Conservation (phyloP, 2,329 filamentous ascomycete species). For the Thelonectria blattea region DNA sequence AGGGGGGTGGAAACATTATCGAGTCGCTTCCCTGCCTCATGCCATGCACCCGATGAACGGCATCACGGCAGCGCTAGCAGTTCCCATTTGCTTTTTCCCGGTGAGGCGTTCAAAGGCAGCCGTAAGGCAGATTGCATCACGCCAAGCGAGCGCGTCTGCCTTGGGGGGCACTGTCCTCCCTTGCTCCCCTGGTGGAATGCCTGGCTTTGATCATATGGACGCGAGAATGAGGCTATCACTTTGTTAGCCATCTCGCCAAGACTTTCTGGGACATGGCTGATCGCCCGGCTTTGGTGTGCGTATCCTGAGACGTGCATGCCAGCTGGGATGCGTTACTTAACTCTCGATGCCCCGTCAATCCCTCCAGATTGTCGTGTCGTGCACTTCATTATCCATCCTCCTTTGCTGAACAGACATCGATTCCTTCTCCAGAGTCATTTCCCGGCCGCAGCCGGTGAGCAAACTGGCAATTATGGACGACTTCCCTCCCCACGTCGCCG, state of each 20-base stretch:
- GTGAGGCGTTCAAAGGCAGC: constrained; percentile 13
- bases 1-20: constrained; percentile 20
- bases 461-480: constrained; percentile 36
- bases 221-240: constrained; percentile 12
- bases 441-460: constrained; percentile 1
- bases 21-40: background rate
- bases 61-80: constrained; percentile 26
- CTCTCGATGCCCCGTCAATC: constrained; percentile 23
- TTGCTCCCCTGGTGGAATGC: background rate
- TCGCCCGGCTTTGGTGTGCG: constrained; percentile 32
- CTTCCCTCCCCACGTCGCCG: constrained; percentile 31
- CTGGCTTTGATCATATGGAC: constrained; percentile 6
- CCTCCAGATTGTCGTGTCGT: background rate
- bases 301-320: constrained; percentile 11
- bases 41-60: constrained; percentile 14
- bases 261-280: constrained; percentile 21
- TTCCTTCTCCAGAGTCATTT: background rate
- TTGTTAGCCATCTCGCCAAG: constrained; percentile 12
- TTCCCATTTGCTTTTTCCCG: constrained; percentile 15
- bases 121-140: constrained; percentile 33
- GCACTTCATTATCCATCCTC: constrained; percentile 3
- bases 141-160: constrained; percentile 12
- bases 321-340: constrained; percentile 34
- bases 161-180: constrained; percentile 6
- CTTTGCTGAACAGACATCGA: constrained; percentile 5